Evolutionary conservation across 192 early-diverging fungal species (phyloP).

Genomic region (Coemansia sp.): DNA sequence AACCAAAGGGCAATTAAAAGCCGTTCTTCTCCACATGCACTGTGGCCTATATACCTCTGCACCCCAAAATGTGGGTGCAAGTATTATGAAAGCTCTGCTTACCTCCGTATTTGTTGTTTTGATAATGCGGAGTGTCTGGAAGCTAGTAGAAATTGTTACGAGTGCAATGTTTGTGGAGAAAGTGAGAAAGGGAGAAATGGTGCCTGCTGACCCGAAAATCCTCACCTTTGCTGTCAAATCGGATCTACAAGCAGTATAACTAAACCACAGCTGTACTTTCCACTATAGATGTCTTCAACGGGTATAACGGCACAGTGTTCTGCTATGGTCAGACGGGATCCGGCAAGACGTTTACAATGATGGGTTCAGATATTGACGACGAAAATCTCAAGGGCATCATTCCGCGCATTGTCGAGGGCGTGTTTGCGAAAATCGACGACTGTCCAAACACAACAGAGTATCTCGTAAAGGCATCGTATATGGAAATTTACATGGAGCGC

Average conservation of each 20-base stretch:
- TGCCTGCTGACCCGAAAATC: too few relatives aligned
- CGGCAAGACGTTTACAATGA: conserved; percentile 98
- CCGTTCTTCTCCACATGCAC: not conserved
- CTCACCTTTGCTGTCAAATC: not conserved
- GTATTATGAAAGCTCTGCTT: not conserved
- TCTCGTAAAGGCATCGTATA: conserved; percentile 98
- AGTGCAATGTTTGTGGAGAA: too few relatives aligned
- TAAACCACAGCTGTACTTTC: not conserved
- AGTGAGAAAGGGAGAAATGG: too few relatives aligned
- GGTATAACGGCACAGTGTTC: conserved; percentile 99
- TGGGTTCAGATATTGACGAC: conserved; percentile 94
- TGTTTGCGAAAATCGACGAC: conserved; percentile 88
- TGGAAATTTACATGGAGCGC: conserved; percentile 99
- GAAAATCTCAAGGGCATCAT: conserved; percentile 91
- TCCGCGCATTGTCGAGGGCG: conserved; percentile 93
- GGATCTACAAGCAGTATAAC: not conserved
- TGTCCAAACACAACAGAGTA: conserved; percentile 94
- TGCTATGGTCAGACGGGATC: conserved; percentile 99
- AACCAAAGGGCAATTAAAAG: not conserved
- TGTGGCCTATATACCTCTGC: too few relatives aligned
- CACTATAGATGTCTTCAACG: conserved; percentile 78
- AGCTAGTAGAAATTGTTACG: too few relatives aligned
- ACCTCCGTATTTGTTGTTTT: not conserved
- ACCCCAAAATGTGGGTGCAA: too few relatives aligned
- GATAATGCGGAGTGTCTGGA: not conserved